Evolutionary conservation across 179 eudicot genomes (phyloP).

Genomic region (Carnegiea gigantea): DNA sequence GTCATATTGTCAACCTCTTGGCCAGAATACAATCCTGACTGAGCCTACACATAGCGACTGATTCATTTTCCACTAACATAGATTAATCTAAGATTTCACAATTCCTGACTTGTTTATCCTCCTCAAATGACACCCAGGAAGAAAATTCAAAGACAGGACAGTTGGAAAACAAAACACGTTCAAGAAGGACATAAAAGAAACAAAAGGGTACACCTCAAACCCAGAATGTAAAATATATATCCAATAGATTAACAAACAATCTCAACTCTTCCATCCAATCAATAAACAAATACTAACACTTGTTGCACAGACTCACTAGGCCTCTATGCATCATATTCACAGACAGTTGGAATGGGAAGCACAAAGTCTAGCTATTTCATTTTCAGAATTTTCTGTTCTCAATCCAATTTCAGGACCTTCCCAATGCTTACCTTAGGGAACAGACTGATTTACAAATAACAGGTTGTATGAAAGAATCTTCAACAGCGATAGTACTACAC

Average conservation of each 20-base stretch:
- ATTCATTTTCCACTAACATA: conserved; percentile 45
- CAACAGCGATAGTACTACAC: too few relatives aligned
- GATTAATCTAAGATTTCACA: conserved; percentile 33
- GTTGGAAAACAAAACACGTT: neutral
- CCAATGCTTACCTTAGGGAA: neutral
- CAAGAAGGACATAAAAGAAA: neutral
- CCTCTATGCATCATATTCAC: neutral
- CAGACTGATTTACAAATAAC: too few relatives aligned
- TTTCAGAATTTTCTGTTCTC: neutral
- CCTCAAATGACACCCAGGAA: conserved; percentile 22
- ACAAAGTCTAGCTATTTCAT: neutral
- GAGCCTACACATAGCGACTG: conserved; percentile 76
- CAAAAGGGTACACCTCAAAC: neutral
- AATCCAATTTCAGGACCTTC: neutral
- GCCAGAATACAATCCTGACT: conserved; percentile 66
- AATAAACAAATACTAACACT: neutral
- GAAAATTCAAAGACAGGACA: neutral
- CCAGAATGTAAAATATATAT: neutral
- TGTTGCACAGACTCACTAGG: neutral
- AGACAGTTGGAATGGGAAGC: neutral
- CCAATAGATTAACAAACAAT: neutral
- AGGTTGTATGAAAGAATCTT: neutral
- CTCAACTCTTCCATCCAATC: neutral
- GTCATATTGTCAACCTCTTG: conserved; percentile 69
- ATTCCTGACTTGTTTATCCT: conserved; percentile 24